A percentile compares a stretch with the other conserved stretches of the same genome.
phyloP scores from a whole-genome alignment of 192 early-diverging fungal species.

The Coemansia sp. region DNA sequence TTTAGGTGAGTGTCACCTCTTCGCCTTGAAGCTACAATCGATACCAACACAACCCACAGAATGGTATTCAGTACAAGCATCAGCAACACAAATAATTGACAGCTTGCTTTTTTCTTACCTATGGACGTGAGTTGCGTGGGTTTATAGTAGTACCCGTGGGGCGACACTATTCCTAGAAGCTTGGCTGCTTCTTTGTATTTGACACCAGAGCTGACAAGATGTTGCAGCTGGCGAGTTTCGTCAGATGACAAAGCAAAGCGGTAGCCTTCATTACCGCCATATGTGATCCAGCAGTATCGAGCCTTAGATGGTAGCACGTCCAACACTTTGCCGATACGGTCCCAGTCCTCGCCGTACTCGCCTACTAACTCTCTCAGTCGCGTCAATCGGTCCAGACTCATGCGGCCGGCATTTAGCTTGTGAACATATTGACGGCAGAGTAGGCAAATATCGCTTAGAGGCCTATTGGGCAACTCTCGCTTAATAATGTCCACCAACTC shows the following conservation, averaged over 20 bases:
- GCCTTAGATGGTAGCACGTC: neutral
- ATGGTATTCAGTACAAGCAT: neutral
- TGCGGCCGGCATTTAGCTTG: neutral
- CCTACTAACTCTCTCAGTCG: neutral
- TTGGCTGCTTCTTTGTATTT: neutral
- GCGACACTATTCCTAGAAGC: neutral
- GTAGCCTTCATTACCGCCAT: neutral
- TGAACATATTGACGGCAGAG: neutral
- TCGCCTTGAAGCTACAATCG: neutral
- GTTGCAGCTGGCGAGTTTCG: neutral
- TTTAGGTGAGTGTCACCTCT: neutral
- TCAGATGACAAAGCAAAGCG: neutral
- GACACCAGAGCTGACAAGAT: neutral
- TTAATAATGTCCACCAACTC: neutral
- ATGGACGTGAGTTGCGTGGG: neutral
- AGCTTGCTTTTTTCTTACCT: neutral
- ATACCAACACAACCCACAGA: neutral
- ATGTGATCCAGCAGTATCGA: neutral
- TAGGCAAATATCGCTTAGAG: neutral
- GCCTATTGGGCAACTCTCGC: neutral
- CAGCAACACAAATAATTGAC: no score
- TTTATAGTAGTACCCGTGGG: neutral
- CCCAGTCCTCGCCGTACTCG: neutral
- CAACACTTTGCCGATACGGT: neutral
- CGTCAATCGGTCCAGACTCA: neutral